A percentile compares a stretch with the other conserved stretches of the same genome.
These are phyloP conservation scores for Xylogone sp. DNA, from an alignment of 2,329 filamentous ascomycete genomes.

Conservation along the genomic window DNA sequence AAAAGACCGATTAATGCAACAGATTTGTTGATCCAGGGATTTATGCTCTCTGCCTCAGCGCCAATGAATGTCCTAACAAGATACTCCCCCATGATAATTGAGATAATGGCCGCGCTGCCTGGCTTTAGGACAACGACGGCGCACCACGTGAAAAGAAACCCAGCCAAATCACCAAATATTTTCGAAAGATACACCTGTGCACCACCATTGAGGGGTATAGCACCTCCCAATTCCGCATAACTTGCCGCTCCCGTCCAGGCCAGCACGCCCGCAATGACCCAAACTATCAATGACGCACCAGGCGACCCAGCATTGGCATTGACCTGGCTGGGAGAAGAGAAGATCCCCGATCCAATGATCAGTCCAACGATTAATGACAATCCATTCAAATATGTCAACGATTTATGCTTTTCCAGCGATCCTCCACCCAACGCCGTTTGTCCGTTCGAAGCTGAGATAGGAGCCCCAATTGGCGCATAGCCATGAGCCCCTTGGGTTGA, in stretches of 20 bases:
- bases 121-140: conserved; percentile 93
- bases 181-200: conserved; percentile 92
- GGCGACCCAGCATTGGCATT: conserved; percentile 89
- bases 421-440: conserved; percentile 61
- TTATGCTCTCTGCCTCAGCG: conserved; percentile 77
- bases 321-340: conserved; percentile 90
- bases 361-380: conserved; percentile 86
- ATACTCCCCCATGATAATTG: conserved; percentile 98
- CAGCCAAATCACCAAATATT: conserved; percentile 89
- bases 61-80: conserved; percentile 84
- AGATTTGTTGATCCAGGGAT: conserved; percentile 84
- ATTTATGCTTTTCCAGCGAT: conserved; percentile 94
- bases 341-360: conserved; percentile 95
- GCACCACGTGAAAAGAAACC: conserved; percentile 96
- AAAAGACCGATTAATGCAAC: conserved; percentile 76
- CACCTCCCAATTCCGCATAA: conserved; percentile 92
- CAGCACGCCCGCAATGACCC: conserved; percentile 84
- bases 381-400: conserved; percentile 89
- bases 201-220: conserved; percentile 92
- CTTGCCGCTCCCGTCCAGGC: conserved; percentile 96
- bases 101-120: conserved; percentile 87
- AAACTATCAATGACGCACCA: conserved; percentile 85
- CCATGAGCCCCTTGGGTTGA: conserved; percentile 67
- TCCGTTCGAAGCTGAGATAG: conserved; percentile 55
- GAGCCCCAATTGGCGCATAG: conserved; percentile 83